Evolutionary conservation across 2,329 filamentous ascomycete genomes (phyloP), one percentile per base, ranked within the genome.

Genomic region (Xylaria sp.): DNA sequence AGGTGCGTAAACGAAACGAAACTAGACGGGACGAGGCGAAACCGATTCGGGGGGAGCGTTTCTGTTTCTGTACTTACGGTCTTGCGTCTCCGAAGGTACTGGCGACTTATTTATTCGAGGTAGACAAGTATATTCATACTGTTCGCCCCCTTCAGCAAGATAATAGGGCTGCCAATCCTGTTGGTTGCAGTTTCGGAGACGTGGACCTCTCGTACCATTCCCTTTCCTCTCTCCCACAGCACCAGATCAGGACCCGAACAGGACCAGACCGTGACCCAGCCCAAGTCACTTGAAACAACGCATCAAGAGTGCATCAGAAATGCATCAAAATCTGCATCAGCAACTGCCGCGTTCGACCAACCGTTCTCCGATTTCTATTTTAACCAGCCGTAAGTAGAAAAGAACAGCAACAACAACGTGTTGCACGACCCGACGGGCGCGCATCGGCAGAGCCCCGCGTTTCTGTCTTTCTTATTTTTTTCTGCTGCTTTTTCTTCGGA

Each of bases 181-280:
- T 59, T 63, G 55, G 59, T 59, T 61, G 57, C 55, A 52, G 55
- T 54, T 46, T 56, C 47, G 35, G 13, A 61, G 59, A 63, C 61
- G 61, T 63, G 61, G 61, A 48, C 60, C 55, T 34, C 54, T 44
- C 52, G 57, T 46, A 44, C 59, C 59, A 57, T 58, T 61, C 16
- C 23, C 59, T 52, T 63, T 59, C 23, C n/a, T 54, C 50, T 47
- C 23, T 34, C 34, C 52, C 56, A 16, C 44, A 51, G 47, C 55
- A 54, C 59, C 59, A 57, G 57, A 46, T 37, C n/a, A 54, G 56
- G 59, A 54, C 58, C 52, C 59, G 23, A 30, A 30, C 23, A 30
- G 50, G 61, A 56, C 58, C 58, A 57, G 57, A 46, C 44, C n/a
- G 56, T 59, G 59, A 54, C 58, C 52, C 59, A 58, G 52, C 57